phyloP scores from a whole-genome alignment of 2,329 filamentous ascomycete species.

The Bisporella sp. region DNA sequence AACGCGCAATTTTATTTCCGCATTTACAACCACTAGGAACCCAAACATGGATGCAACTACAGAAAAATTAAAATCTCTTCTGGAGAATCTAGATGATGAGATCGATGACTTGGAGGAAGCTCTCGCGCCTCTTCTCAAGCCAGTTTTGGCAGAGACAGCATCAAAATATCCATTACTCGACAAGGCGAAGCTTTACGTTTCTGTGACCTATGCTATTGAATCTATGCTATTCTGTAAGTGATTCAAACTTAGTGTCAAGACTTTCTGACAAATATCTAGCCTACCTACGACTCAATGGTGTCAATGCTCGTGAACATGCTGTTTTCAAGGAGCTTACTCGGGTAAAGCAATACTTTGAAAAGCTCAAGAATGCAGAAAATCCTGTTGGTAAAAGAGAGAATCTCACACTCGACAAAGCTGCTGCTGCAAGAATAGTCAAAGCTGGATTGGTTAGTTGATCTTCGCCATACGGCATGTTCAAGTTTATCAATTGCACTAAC shows the following conservation, averaged over 20 bases:
- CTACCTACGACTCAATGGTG: constrained; percentile 70
- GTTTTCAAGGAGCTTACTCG: constrained; percentile 81
- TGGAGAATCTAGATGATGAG: constrained; percentile 59
- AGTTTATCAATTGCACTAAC: not conserved
- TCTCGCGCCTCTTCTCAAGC: constrained; percentile 65
- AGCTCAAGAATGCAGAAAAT: constrained; percentile 73
- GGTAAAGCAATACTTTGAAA: constrained; percentile 85
- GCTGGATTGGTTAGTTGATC: constrained; percentile 58
- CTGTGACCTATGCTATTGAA: constrained; percentile 83
- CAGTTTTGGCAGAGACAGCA: constrained; percentile 57
- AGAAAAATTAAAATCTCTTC: constrained; percentile 17
- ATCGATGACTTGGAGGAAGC: constrained; percentile 72
- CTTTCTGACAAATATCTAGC: constrained; percentile 38
- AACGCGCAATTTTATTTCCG: too few species aligned
- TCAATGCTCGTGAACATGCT: constrained; percentile 75
- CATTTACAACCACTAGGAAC: too few species aligned
- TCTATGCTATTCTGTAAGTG: constrained; percentile 76
- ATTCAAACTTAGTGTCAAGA: not conserved
- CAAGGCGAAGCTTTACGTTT: constrained; percentile 88
- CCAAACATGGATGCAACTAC: constrained; percentile 34
- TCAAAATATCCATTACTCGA: constrained; percentile 85
- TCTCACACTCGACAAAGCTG: constrained; percentile 63
- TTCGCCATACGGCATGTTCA: not conserved
- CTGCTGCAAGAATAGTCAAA: constrained; percentile 75
- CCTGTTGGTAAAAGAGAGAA: constrained; percentile 27